Percentiles rank a stretch among this genome's conserved stretches.
phyloP scores from a whole-genome alignment of 2,329 filamentous ascomycete species.

The Fusarium camptoceras region DNA sequence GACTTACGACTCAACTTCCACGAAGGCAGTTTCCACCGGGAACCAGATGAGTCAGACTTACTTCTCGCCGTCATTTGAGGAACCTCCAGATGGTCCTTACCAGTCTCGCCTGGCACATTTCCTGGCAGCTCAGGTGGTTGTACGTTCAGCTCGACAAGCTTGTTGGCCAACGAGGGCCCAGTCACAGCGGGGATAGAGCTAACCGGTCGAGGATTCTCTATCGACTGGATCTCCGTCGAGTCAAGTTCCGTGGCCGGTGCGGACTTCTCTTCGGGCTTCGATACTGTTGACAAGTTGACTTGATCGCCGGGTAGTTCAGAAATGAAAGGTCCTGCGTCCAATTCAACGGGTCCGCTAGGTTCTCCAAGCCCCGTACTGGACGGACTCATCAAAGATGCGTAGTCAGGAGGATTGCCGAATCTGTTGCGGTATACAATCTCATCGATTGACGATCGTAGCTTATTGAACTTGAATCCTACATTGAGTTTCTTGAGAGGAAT shows the following conservation, averaged over 20 bases:
- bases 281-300: not conserved
- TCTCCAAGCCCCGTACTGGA: slow-evolving; percentile 26
- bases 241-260: slow-evolving; percentile 27
- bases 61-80: not conserved
- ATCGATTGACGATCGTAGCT: slow-evolving; percentile 31
- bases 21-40: slow-evolving; percentile 39
- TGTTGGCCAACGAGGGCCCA: not conserved
- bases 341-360: slow-evolving; percentile 1
- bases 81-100: slow-evolving; percentile 12
- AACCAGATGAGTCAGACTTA: slow-evolving; percentile 18
- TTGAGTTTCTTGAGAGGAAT: slow-evolving; percentile 41
- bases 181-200: not conserved
- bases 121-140: slow-evolving; percentile 39
- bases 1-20: slow-evolving; percentile 43
- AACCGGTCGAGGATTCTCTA: not conserved
- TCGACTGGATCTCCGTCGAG: slow-evolving; percentile 5
- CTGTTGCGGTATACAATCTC: slow-evolving; percentile 41
- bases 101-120: not conserved
- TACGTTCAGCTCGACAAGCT: slow-evolving; percentile 27
- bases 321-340: slow-evolving; percentile 2
- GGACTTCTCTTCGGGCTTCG: not conserved
- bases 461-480: slow-evolving; percentile 44
- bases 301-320: slow-evolving; percentile 27
- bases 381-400: slow-evolving; percentile 28
- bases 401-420: slow-evolving; percentile 25